phyloP scores from a whole-genome alignment of 257 asterid species.

The Nicotiana benthamiana region DNA sequence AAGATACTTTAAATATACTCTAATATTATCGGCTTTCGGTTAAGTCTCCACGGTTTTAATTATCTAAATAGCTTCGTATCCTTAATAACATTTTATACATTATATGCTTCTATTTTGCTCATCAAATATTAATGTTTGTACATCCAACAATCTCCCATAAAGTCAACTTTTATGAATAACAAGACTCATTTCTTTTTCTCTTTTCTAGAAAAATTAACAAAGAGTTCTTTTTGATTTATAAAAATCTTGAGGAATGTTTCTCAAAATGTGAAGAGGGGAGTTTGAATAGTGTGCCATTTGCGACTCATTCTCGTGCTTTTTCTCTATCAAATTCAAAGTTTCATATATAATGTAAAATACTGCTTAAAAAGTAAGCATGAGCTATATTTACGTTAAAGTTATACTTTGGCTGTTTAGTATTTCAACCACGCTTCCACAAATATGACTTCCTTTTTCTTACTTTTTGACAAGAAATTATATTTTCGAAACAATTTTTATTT shows the following conservation, averaged over 20 bases:
- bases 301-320: not conserved
- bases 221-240: not conserved
- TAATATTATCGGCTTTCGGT: no score
- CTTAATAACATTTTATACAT: no score
- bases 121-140: no score
- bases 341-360: no score
- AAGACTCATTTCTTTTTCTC: not conserved
- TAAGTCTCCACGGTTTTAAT: no score
- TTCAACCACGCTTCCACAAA: slow-evolving; percentile 1
- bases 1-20: no score
- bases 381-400: not conserved
- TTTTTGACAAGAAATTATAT: not conserved
- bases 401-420: not conserved
- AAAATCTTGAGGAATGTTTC: not conserved
- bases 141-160: no score
- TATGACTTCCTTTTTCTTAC: not conserved
- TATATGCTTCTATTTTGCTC: no score
- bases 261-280: not conserved
- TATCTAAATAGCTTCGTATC: no score
- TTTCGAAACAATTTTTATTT: not conserved
- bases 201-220: not conserved
- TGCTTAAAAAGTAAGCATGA: not conserved
- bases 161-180: not conserved
- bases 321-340: not conserved
- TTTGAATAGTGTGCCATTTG: not conserved